Conservation (phyloP, 2,329 filamentous ascomycete species). For the Aureobasidium sp. region DNA sequence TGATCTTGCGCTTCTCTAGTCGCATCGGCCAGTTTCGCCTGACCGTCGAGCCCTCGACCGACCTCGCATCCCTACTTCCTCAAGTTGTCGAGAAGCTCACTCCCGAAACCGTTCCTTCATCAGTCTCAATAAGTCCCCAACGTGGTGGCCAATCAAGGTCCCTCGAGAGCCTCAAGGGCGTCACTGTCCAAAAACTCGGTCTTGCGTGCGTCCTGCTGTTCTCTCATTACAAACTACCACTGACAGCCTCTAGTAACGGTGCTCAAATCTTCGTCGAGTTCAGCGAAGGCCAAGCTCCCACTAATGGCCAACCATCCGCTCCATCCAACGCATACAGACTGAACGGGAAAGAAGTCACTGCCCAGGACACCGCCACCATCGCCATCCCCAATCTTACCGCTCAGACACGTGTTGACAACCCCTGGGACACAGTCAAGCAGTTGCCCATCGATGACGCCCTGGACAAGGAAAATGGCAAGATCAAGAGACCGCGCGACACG, state of each 20-base stretch:
- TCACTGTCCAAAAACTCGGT: slow-evolving; percentile 52
- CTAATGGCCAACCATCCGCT: slow-evolving; percentile 42
- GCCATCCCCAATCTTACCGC: slow-evolving; percentile 52
- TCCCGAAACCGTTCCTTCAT: slow-evolving; percentile 46
- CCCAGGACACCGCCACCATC: slow-evolving; percentile 59
- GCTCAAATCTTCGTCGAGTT: slow-evolving; percentile 87
- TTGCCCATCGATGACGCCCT: slow-evolving; percentile 78
- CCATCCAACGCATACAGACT: slow-evolving; percentile 52
- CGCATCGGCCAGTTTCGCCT: slow-evolving; percentile 90
- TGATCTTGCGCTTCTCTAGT: slow-evolving; percentile 82
- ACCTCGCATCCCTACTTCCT: slow-evolving; percentile 55
- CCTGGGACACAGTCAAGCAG: slow-evolving; percentile 88
- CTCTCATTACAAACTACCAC: slow-evolving; percentile 19
- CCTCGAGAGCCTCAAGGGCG: slow-evolving; percentile 45
- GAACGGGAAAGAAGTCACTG: slow-evolving; percentile 68
- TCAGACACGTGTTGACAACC: slow-evolving; percentile 65
- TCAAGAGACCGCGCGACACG: slow-evolving; percentile 62
- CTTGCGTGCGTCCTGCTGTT: slow-evolving; percentile 40
- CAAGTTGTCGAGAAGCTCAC: slow-evolving; percentile 56
- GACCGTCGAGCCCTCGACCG: slow-evolving; percentile 64
- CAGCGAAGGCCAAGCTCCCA: slow-evolving; percentile 47
- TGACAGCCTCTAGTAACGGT: slow-evolving; percentile 59
- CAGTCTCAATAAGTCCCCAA: slow-evolving; percentile 53
- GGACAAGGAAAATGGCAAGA: slow-evolving; percentile 87
- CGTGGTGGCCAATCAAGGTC: slow-evolving; percentile 53